Evolutionary conservation across 164 flowering plant genomes (phyloP).

Genomic region (Annona cherimola): DNA sequence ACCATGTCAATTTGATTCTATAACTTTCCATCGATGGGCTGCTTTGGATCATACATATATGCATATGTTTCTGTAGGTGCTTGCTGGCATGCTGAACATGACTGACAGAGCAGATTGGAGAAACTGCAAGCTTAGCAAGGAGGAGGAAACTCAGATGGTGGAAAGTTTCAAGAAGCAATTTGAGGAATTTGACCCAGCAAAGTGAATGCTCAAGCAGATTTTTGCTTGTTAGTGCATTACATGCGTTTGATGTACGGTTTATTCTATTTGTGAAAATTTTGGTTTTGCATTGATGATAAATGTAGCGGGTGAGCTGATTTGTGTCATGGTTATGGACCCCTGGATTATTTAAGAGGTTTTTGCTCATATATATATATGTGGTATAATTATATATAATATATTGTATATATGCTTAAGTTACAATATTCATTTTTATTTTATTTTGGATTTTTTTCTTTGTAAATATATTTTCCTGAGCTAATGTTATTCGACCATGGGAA

Average conservation of each 20-base stretch:
- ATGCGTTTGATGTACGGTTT: neutral
- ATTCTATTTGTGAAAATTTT: neutral
- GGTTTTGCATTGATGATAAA: neutral
- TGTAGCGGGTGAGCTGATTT: neutral
- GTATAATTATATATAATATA: too few species aligned
- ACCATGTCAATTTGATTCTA: neutral
- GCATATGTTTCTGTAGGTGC: conserved; percentile 47
- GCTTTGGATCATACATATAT: neutral
- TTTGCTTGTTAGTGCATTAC: neutral
- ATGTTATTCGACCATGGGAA: too few species aligned
- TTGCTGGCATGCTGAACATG: conserved; percentile 73
- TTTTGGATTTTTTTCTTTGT: too few species aligned
- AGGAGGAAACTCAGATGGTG: conserved; percentile 62
- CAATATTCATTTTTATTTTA: too few species aligned
- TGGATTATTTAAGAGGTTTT: too few species aligned
- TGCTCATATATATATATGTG: too few species aligned
- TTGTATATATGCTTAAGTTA: too few species aligned
- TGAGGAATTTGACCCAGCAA: conserved; percentile 56
- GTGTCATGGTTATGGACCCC: too few species aligned
- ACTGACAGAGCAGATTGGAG: conserved; percentile 92
- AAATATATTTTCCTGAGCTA: too few species aligned
- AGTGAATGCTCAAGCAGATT: conserved; percentile 20
- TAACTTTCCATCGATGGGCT: neutral
- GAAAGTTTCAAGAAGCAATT: conserved; percentile 62
- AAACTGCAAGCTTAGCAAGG: conserved; percentile 64